These are phyloP conservation scores for Magnusiomyces ingens DNA, from an alignment of 1,139 yeast species.

Conservation along the genomic window DNA sequence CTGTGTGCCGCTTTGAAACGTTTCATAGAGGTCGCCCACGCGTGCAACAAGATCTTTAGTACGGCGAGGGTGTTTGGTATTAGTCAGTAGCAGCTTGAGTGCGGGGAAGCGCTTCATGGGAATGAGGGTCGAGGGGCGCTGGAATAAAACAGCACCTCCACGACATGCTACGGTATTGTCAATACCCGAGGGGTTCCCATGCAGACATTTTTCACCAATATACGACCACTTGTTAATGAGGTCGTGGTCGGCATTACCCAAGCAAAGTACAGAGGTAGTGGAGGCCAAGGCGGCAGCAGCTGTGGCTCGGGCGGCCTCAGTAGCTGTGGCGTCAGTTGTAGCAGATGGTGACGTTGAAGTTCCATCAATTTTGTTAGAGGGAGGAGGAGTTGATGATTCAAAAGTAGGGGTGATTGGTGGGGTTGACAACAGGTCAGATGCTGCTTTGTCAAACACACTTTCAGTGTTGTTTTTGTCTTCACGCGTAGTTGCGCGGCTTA, in stretches of 20 bases:
- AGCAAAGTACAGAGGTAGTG: conserved; percentile 8
- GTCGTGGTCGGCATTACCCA: conserved; percentile 42
- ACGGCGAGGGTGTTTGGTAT: conserved; percentile 79
- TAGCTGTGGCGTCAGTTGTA: neutral
- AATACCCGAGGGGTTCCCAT: conserved; percentile 95
- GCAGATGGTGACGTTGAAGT: neutral
- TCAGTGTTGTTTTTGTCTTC: neutral
- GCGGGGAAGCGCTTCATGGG: conserved; percentile 71
- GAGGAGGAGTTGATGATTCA: neutral
- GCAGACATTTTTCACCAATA: conserved; percentile 91
- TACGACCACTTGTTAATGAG: conserved; percentile 82
- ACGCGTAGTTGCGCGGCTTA: neutral
- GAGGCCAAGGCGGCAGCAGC: neutral
- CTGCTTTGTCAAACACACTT: neutral
- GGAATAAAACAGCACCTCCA: conserved; percentile 94
- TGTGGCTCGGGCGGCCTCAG: neutral
- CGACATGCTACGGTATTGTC: conserved; percentile 94
- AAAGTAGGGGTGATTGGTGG: conserved; percentile 2
- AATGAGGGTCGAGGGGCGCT: conserved; percentile 55
- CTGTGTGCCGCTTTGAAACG: conserved; percentile 48
- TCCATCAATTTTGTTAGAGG: neutral
- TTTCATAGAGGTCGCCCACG: conserved; percentile 52
- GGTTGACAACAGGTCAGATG: neutral
- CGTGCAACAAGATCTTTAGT: conserved; percentile 78
- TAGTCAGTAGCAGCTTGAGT: conserved; percentile 65